These are phyloP conservation scores for Trametes maxima DNA, from an alignment of 768 basidiomycete species.

Conservation along the genomic window DNA sequence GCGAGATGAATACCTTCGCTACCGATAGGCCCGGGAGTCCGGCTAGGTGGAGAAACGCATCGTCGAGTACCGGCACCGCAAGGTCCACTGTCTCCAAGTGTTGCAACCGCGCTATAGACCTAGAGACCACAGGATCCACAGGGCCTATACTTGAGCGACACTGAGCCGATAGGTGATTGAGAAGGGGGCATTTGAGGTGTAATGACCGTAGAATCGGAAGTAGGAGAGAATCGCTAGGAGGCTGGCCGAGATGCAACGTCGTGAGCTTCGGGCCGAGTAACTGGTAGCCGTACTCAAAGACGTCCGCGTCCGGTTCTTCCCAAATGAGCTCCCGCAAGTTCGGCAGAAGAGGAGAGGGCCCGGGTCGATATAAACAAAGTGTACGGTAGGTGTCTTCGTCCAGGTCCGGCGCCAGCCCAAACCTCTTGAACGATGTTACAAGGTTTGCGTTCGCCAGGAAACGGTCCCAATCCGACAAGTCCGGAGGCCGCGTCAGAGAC, in stretches of 20 bases:
- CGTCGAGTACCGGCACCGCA: slow-evolving; percentile 11
- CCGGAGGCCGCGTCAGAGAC: slow-evolving; percentile 15
- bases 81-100: slow-evolving; percentile 19
- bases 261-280: slow-evolving; percentile 15
- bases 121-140: slow-evolving; percentile 11
- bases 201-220: slow-evolving; percentile 20
- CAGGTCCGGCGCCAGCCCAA: slow-evolving; percentile 15
- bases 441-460: slow-evolving; percentile 8
- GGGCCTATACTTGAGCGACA: slow-evolving; percentile 18
- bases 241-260: slow-evolving; percentile 20
- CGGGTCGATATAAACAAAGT: slow-evolving; percentile 18
- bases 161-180: slow-evolving; percentile 18
- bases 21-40: slow-evolving; percentile 6
- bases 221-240: slow-evolving; percentile 17
- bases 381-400: slow-evolving; percentile 20
- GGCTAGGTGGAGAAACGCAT: slow-evolving; percentile 12
- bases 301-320: slow-evolving; percentile 24
- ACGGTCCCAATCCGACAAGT: slow-evolving; percentile 11
- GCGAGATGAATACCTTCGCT: slow-evolving; percentile 17
- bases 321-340: slow-evolving; percentile 19
- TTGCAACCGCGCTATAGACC: slow-evolving; percentile 5
- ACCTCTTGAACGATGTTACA: slow-evolving; percentile 21
- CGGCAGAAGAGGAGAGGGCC: slow-evolving; percentile 9
- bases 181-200: slow-evolving; percentile 6
- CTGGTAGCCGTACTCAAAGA: slow-evolving; percentile 22